Percentiles rank a stretch among this genome's conserved stretches.
phyloP scores from a whole-genome alignment of 2,329 filamentous ascomycete species.

The Trichoderma koningiopsis region DNA sequence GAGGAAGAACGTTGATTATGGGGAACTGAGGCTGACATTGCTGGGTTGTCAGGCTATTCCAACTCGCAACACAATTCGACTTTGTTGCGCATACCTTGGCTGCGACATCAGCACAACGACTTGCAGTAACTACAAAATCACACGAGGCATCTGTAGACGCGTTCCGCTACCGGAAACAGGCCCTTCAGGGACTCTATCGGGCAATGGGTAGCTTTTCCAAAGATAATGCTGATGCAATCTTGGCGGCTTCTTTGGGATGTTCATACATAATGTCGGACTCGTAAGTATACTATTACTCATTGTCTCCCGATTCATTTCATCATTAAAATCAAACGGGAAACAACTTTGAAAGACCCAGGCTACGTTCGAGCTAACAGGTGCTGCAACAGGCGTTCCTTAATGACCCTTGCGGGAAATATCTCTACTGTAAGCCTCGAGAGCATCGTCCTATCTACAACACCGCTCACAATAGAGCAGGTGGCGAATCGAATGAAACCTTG shows the following conservation, averaged over 20 bases:
- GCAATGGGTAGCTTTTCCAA: constrained; percentile 7
- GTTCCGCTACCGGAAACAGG: neutral
- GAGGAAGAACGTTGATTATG: neutral
- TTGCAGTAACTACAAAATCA: constrained; percentile 16
- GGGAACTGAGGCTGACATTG: neutral
- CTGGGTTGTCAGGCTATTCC: neutral
- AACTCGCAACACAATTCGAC: constrained; percentile 15
- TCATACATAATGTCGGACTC: constrained; percentile 12
- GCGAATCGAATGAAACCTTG: constrained; percentile 13
- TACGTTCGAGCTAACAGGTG: neutral
- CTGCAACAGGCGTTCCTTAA: neutral
- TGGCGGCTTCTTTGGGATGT: constrained; percentile 1
- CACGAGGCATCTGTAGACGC: constrained; percentile 7
- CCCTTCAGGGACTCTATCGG: constrained; percentile 2
- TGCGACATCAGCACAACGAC: constrained; percentile 9
- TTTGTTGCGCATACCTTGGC: constrained; percentile 20
- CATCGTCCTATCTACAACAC: neutral
- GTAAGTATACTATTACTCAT: neutral
- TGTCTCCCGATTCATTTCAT: neutral
- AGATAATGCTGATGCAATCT: constrained; percentile 5
- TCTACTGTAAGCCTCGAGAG: constrained; percentile 18
- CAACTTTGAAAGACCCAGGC: neutral
- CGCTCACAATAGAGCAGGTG: constrained; percentile 9
- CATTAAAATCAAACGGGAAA: neutral
- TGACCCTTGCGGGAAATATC: constrained; percentile 1